Base-by-base conservation (phyloP, 441 rosid species). In the Bruguiera hainesii region DNA sequence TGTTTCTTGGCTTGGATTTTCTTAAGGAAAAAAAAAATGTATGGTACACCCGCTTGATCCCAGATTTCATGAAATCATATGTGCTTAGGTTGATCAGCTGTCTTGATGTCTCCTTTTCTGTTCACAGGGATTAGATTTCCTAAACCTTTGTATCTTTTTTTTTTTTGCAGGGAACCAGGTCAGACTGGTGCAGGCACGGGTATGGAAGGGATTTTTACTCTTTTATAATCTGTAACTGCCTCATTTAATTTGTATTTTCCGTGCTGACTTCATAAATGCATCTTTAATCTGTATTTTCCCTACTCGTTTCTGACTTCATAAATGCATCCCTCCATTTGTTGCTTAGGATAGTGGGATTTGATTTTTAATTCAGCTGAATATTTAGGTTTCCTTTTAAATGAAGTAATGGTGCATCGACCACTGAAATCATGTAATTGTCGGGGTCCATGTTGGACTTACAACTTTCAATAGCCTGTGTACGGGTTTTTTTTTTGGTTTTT, bases 131-230 rank as follows among this genome's bases (percentile, higher is more conserved):
- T 23, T 73, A 31, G 11, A n/a, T 52, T 39, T 61, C 15, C 62
- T 23, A 59, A 7, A 10, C 3, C 13, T 33, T 5, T 49, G 19
- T 46, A 9, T 26, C 1, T 48, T 18, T 23, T 63, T 6, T 68
- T 33, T 52, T 56, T 78, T 76, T 70, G 71, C 86, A 86, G 90
- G 81, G 84, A 73, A 56, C 59, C 72, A 35, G 73, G 77, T 57
- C 88, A 80, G 69, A 70, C 81, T 20, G 86, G 84, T 58, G 79
- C 73, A 23, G 73, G 70, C 31, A 65, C 86, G 71, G 86, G 87
- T 83, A 83, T 63, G 23, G 55, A 42, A 42, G 18, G 48, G 48
- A 42, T 13, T 42, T 42, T 13, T 13, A 2, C 15, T 42, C 15
- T 13, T 35, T 10, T 42, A 42, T 42, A 13, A 11, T 42, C 18